phyloP scores from a whole-genome alignment of 768 basidiomycete genomes.

The Tephrocybe sp. region DNA sequence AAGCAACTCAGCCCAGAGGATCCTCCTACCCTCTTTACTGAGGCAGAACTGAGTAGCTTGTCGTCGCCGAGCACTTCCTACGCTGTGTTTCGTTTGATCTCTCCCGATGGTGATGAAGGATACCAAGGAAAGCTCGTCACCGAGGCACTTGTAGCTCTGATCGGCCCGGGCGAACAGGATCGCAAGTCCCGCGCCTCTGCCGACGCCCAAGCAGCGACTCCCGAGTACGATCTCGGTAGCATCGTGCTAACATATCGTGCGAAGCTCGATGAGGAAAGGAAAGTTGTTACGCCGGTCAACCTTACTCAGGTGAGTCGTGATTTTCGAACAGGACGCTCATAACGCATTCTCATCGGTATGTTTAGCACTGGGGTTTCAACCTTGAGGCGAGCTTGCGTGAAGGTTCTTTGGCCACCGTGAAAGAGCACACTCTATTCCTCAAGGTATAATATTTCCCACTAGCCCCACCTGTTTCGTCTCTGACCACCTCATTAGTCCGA shows the following conservation, averaged over 20 bases:
- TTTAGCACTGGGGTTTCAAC: constrained; percentile 85
- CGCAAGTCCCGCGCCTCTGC: constrained; percentile 23
- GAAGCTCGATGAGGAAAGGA: constrained; percentile 49
- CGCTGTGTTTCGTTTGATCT: constrained; percentile 57
- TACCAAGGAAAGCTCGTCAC: constrained; percentile 60
- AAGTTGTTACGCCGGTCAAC: constrained; percentile 68
- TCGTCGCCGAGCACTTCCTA: constrained; percentile 29
- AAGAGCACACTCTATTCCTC: constrained; percentile 46
- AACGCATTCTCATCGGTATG: neutral
- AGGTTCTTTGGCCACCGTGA: constrained; percentile 44
- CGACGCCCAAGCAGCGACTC: constrained; percentile 22
- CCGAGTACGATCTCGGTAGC: constrained; percentile 59
- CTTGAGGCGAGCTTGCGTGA: constrained; percentile 64
- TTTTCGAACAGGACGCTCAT: neutral
- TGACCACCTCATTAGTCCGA: constrained; percentile 40
- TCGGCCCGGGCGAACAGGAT: constrained; percentile 35
- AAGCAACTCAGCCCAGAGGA: constrained; percentile 38
- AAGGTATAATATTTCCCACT: too few species aligned
- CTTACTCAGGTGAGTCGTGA: constrained; percentile 60
- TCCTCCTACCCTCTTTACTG: constrained; percentile 53
- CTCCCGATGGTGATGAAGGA: constrained; percentile 69
- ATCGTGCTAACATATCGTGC: constrained; percentile 70
- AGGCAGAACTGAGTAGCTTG: constrained; percentile 50
- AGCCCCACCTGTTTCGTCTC: neutral
- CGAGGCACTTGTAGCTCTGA: constrained; percentile 56